Base-by-base conservation (phyloP, 257 asterid species). In the Solanum ossicruentum region DNA sequence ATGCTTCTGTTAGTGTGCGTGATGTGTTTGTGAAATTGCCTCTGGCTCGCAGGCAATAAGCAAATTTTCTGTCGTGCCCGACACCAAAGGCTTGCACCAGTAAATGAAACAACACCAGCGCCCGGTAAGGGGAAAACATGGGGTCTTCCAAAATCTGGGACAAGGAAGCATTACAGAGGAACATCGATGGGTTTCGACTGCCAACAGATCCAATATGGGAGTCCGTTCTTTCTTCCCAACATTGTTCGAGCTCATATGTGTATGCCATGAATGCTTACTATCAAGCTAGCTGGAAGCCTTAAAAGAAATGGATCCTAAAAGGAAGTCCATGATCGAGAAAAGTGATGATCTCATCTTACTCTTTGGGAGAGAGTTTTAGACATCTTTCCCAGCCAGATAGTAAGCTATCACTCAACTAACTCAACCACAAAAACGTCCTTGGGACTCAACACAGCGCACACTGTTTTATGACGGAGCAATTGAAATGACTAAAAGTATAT, bases 221-320 rank as follows among this genome's bases (percentile, higher is more conserved):
- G 93, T 20, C 80, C 39, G 3, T 88, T 93, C 81, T 91, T 80
- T 85, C 54, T 65, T 83, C 92, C 95, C 10, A 84, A 88, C 83
- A 75, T 88, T 10, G 88, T 91, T 72, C 83, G 87, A 84, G 92
- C 88, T 51, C 93, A 90, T 80, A 92, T 6, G 90, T 88, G 2
- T 90, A 86, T 69, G 93, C 93, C 80, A 89, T 88, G 93, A 89
- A 92, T 87, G 86, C 84, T 80, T 91, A 58, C 28, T 9, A 58
- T 58, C 66, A 58, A 20, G 66, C 88, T 73, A 73, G 81, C 45
- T 47, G 43, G 15, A 73, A 75, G 5, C 15, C 6, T 32, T 67
- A 67, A 67, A 67, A 36, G 49, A 67, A 67, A 67, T 67, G 75
- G 23, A 67, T 17, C 1, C 1, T 16, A 32, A 32, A 32, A 32